Evolutionary conservation across 225 moss, liverwort and hornwort genomes (phyloP).

Genomic region (Asterella californica): DNA sequence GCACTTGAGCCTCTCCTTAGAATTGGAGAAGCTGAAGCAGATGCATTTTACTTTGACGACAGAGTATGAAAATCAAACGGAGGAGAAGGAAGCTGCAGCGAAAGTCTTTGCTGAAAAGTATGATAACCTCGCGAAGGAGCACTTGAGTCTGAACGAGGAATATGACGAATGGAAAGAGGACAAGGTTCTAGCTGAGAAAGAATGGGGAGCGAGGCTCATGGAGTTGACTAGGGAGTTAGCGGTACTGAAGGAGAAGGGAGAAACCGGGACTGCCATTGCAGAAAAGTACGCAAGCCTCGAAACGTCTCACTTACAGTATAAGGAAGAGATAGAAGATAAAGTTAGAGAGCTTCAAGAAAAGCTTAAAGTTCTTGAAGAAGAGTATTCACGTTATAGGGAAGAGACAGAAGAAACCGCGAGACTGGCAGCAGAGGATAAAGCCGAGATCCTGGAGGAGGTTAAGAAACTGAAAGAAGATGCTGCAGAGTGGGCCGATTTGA

Average conservation of each 20-base stretch:
- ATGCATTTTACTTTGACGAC: slow-evolving; percentile 14
- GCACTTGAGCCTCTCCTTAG: slow-evolving; percentile 11
- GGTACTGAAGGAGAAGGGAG: slow-evolving; percentile 23
- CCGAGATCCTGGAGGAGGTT: slow-evolving; percentile 21
- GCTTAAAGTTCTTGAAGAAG: slow-evolving; percentile 14
- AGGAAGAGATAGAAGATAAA: slow-evolving; percentile 23
- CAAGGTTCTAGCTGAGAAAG: slow-evolving; percentile 18
- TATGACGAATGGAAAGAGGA: slow-evolving; percentile 32
- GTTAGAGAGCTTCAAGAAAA: slow-evolving; percentile 17
- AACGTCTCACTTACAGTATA: slow-evolving; percentile 6
- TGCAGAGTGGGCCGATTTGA: slow-evolving; percentile 22
- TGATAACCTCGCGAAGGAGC: slow-evolving; percentile 17
- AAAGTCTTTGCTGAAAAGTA: slow-evolving; percentile 1
- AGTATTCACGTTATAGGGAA: slow-evolving; percentile 25
- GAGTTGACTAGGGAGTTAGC: slow-evolving; percentile 4
- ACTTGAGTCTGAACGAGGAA: slow-evolving; percentile 21
- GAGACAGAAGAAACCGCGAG: slow-evolving; percentile 21
- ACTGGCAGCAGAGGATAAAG: slow-evolving; percentile 15
- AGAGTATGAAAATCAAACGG: slow-evolving; percentile 17
- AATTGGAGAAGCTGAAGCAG: slow-evolving; percentile 40
- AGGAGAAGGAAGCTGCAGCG: slow-evolving; percentile 16
- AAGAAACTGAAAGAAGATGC: slow-evolving; percentile 36
- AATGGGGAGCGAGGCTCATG: slow-evolving; percentile 14
- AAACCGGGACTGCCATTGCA: not conserved
- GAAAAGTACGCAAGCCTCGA: slow-evolving; percentile 26